Evolutionary conservation across 495 filamentous ascomycete genomes (phyloP), one percentile per base, ranked within the genome.

Genomic region (Diplogelasinospora grovesii): DNA sequence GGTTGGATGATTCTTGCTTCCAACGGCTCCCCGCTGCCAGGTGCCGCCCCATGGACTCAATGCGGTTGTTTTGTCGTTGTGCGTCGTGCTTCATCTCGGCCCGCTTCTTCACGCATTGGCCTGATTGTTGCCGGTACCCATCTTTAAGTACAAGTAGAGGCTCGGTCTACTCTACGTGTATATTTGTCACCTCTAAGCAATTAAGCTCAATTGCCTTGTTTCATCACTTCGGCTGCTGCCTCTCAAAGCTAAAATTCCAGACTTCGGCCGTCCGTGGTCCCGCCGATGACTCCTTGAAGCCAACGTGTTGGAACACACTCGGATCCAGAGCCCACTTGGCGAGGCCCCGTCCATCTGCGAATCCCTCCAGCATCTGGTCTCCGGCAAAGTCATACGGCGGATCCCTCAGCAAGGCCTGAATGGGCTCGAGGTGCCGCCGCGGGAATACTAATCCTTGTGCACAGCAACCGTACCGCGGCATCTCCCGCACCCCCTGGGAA

Each of bases 401-500:
- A 49, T 57, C 9, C 37, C 46, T 21, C 52, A 64, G 27, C 60
- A 69, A 39, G 54, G 71, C 53, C 59, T 64, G 34, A 66, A 65
- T 13, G 39, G 49, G 65, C 29, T 75, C 64, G 5, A 63, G 50
- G 36, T 70, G 73, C 2, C 36, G 30, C 14, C 50, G 45, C 8
- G 56, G 59, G 34, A 54, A 63, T 11, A 63, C 53, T 14, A 64
- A 46, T 6, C 60, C 59, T 28, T 64, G 59, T 11, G 50, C 59
- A 43, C 63, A 66, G 41, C 77, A 81, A 11, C 73, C 73, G 39
- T 66, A 76, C 16, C 58, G 54, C 8, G 60, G 53, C 73, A 78
- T 77, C 43, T 63, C 49, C 22, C 64, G 57, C 5, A 75, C 60
- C 5, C 70, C 72, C 3, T 36, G 11, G 3, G 54, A 26, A 7